Conservation (phyloP, 495 filamentous ascomycete genomes). For the Parachaetomium inaequale region DNA sequence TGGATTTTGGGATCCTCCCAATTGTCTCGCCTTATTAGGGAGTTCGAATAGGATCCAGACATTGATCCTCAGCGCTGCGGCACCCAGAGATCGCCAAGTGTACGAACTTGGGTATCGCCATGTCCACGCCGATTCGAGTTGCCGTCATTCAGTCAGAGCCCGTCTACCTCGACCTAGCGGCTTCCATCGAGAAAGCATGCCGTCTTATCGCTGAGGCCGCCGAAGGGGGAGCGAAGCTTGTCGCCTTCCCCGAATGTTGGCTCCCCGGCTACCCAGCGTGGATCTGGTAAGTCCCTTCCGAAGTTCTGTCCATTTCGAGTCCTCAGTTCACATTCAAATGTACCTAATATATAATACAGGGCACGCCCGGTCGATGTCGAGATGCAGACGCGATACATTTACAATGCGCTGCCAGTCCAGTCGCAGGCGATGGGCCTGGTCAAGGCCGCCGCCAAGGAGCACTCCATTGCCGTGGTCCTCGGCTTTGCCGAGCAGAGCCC, state of each 20-base stretch:
- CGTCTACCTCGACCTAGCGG: not conserved
- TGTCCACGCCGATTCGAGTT: not conserved
- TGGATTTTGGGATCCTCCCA: too few relatives aligned
- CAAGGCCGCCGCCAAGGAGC: not conserved
- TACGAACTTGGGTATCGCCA: too few relatives aligned
- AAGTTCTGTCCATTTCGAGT: not conserved
- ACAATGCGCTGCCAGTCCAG: not conserved
- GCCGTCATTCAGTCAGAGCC: not conserved
- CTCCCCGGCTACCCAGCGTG: not conserved
- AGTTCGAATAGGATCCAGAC: too few relatives aligned
- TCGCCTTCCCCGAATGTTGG: conserved; percentile 1
- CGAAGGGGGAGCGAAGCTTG: not conserved
- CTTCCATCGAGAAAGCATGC: not conserved
- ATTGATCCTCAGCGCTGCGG: too few relatives aligned
- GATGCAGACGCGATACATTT: not conserved
- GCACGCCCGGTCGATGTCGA: conserved; percentile 2
- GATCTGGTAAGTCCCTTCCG: not conserved
- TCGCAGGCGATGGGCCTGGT: not conserved
- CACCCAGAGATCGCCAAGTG: too few relatives aligned
- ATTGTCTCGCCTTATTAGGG: too few relatives aligned
- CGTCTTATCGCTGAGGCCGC: not conserved
- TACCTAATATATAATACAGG: not conserved
- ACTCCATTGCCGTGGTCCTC: not conserved
- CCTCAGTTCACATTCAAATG: not conserved
- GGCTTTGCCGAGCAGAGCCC: not conserved